These are phyloP conservation scores for Acephala macrosclerotiorum DNA, from an alignment of 2,329 filamentous ascomycete genomes.

Conservation along the genomic window DNA sequence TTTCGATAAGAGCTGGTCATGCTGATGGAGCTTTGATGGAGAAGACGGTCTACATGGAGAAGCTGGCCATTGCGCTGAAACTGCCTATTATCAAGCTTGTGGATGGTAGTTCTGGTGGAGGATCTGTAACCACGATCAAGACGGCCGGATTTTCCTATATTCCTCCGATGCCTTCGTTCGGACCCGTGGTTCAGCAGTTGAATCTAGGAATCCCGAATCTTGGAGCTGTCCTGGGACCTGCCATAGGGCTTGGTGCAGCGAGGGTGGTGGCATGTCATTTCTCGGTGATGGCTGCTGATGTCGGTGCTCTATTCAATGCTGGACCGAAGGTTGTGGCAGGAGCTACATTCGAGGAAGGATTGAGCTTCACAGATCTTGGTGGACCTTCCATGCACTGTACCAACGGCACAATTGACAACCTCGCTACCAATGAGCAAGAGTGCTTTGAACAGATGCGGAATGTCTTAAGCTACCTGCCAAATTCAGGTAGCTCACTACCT, in stretches of 20 bases:
- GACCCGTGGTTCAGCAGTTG: slow-evolving; percentile 61
- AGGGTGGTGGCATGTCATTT: slow-evolving; percentile 69
- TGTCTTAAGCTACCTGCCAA: slow-evolving; percentile 64
- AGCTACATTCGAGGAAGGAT: slow-evolving; percentile 69
- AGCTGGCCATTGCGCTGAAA: slow-evolving; percentile 62
- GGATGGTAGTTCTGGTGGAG: slow-evolving; percentile 69
- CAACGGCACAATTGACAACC: slow-evolving; percentile 72
- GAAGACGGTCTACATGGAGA: slow-evolving; percentile 69
- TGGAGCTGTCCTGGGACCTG: slow-evolving; percentile 68
- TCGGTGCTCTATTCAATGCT: slow-evolving; percentile 69
- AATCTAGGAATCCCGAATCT: slow-evolving; percentile 71
- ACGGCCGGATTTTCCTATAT: slow-evolving; percentile 65
- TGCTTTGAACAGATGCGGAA: slow-evolving; percentile 67
- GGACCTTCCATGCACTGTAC: slow-evolving; percentile 68
- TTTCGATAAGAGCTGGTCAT: slow-evolving; percentile 68
- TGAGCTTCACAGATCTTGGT: slow-evolving; percentile 65
- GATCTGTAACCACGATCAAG: slow-evolving; percentile 65
- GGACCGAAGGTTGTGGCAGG: slow-evolving; percentile 68
- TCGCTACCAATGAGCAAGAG: slow-evolving; percentile 65
- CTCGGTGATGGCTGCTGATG: slow-evolving; percentile 69
- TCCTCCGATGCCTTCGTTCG: slow-evolving; percentile 62
- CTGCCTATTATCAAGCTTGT: slow-evolving; percentile 70
- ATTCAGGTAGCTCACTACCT: slow-evolving; percentile 61
- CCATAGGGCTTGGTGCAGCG: slow-evolving; percentile 68
- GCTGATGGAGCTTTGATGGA: slow-evolving; percentile 65